Conservation (phyloP, 2,329 filamentous ascomycete species). For the Fusarium ambrosium region DNA sequence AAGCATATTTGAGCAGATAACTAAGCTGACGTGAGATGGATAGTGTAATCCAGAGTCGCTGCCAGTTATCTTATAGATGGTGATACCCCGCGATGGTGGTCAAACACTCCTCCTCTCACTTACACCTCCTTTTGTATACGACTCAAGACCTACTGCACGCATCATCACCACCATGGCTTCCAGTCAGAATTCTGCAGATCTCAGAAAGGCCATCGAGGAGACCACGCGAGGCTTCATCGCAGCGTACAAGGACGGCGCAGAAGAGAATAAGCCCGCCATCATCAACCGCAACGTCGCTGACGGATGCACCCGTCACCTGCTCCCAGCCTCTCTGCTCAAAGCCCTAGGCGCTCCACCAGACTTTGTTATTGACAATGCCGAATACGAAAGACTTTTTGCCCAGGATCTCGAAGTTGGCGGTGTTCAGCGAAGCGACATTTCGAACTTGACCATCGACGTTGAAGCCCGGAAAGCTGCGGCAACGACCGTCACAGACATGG, state of each 20-base stretch:
- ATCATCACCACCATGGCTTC: not conserved
- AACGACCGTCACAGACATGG: conserved; percentile 12
- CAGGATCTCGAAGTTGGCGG: conserved; percentile 14
- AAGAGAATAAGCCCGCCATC: conserved; percentile 8
- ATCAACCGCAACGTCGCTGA: conserved; percentile 14
- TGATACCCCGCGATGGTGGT: not conserved
- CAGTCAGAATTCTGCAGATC: not conserved
- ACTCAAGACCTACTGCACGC: not conserved
- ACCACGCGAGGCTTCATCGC: conserved; percentile 12
- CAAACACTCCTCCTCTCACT: not conserved
- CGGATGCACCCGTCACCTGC: conserved; percentile 20
- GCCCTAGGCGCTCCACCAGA: conserved; percentile 1
- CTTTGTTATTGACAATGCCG: conserved; percentile 19
- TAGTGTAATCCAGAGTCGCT: not conserved
- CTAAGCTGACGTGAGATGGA: not conserved
- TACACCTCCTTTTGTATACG: not conserved
- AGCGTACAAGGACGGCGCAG: conserved; percentile 19
- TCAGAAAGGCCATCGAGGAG: conserved; percentile 19
- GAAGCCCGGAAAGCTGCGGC: conserved; percentile 15
- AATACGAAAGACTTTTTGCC: conserved; percentile 14
- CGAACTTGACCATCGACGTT: conserved; percentile 19
- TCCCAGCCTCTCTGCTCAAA: conserved; percentile 7
- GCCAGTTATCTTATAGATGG: not conserved
- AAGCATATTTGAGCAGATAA: not conserved
- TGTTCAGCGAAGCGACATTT: conserved; percentile 4